A percentile compares a stretch with the other conserved stretches of the same genome.
These are phyloP conservation scores for Euphorbia pulcherrima DNA, from an alignment of 345 rosid genomes.

Conservation along the genomic window DNA sequence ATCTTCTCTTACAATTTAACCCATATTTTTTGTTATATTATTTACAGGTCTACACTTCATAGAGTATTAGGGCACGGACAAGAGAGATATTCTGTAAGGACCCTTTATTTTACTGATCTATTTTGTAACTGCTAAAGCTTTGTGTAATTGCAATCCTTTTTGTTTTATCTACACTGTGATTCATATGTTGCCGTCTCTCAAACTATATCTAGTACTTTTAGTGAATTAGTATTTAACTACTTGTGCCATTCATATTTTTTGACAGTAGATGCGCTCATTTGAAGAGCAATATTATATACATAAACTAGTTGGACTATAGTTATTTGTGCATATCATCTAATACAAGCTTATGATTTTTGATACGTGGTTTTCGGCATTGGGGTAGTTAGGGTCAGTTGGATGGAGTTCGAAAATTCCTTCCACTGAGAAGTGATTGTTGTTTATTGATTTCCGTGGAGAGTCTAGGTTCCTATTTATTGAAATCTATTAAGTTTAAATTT, in stretches of 20 bases:
- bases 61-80: slow-evolving; percentile 78
- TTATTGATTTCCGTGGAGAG: not conserved
- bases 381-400: not conserved
- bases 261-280: not conserved
- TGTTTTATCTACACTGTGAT: not conserved
- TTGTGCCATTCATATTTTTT: not conserved
- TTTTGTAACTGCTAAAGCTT: not conserved
- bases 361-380: not conserved
- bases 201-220: not conserved
- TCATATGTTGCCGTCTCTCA: not conserved
- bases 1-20: not conserved
- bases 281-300: not conserved
- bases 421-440: not conserved
- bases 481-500: not conserved
- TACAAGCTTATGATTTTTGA: not conserved
- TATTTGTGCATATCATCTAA: not conserved
- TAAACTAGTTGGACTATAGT: not conserved
- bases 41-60: slow-evolving; percentile 71
- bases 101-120: not conserved
- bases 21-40: not conserved
- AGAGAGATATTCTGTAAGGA: slow-evolving; percentile 76
- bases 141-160: too few relatives aligned
- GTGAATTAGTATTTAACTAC: not conserved
- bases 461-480: not conserved
- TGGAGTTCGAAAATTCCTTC: not conserved